phyloP scores from a whole-genome alignment of 352 stramenopile species.

The Globisporangium spinosum region DNA sequence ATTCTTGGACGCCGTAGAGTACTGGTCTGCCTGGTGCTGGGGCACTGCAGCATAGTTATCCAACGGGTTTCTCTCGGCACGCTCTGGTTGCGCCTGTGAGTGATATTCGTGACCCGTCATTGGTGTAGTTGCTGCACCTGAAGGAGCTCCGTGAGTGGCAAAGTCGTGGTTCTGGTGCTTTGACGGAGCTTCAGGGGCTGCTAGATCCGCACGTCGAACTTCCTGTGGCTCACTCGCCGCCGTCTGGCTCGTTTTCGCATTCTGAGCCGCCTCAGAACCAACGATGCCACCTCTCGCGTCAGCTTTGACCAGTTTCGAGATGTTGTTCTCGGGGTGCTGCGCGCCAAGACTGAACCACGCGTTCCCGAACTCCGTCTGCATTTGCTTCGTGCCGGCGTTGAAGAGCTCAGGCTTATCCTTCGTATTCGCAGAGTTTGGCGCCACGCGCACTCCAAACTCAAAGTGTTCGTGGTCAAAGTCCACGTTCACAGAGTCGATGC shows the following conservation, averaged over 20 bases:
- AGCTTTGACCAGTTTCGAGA: neutral
- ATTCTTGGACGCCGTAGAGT: neutral
- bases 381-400: neutral
- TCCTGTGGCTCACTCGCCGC: neutral
- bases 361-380: neutral
- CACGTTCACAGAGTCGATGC: neutral
- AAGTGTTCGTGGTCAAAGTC: conserved; percentile 2
- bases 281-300: neutral
- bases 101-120: neutral
- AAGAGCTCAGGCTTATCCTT: conserved; percentile 12
- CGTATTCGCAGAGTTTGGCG: neutral
- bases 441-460: conserved; percentile 5
- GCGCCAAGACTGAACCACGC: conserved; percentile 5
- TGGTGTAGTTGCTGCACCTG: neutral
- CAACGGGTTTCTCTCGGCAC: neutral
- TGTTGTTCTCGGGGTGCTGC: neutral
- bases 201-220: neutral
- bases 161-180: neutral
- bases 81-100: neutral
- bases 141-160: neutral
- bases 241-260: neutral
- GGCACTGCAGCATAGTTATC: neutral
- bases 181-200: neutral
- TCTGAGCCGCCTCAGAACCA: neutral
- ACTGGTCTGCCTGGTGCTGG: neutral